phyloP scores from a whole-genome alignment of 495 filamentous ascomycete species.

The Penicillium parvum region DNA sequence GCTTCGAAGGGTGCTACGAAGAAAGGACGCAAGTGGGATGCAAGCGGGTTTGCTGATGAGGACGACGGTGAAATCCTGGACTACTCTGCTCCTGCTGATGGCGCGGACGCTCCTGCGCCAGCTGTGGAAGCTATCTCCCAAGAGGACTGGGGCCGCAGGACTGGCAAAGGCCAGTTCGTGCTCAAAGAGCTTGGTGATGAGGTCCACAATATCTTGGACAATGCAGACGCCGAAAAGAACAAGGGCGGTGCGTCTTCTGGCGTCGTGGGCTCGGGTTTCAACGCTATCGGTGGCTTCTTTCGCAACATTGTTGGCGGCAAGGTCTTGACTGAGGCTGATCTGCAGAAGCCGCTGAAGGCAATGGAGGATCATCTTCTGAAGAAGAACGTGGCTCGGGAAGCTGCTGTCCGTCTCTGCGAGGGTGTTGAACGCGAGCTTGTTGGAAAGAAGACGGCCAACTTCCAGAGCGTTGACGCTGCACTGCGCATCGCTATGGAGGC shows the following conservation, averaged over 20 bases:
- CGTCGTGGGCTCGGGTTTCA: slow-evolving; percentile 71
- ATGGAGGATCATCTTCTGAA: slow-evolving; percentile 94
- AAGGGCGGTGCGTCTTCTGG: slow-evolving; percentile 49
- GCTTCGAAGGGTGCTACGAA: slow-evolving; percentile 58
- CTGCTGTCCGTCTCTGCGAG: slow-evolving; percentile 85
- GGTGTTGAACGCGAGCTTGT: slow-evolving; percentile 85
- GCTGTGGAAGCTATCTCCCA: slow-evolving; percentile 68
- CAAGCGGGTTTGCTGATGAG: slow-evolving; percentile 81
- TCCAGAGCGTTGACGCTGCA: slow-evolving; percentile 83
- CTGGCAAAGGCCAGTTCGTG: slow-evolving; percentile 86
- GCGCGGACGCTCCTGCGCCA: slow-evolving; percentile 47
- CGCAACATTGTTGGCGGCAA: slow-evolving; percentile 93
- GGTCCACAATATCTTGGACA: slow-evolving; percentile 79
- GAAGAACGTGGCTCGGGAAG: slow-evolving; percentile 96
- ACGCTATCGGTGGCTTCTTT: slow-evolving; percentile 80
- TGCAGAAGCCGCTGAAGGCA: slow-evolving; percentile 85
- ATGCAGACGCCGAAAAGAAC: slow-evolving; percentile 61
- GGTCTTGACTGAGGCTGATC: slow-evolving; percentile 76
- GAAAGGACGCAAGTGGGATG: slow-evolving; percentile 86
- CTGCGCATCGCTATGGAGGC: slow-evolving; percentile 82
- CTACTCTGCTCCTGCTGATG: slow-evolving; percentile 67
- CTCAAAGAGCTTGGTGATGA: slow-evolving; percentile 90
- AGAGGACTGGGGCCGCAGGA: slow-evolving; percentile 76
- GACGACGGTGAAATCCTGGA: slow-evolving; percentile 77
- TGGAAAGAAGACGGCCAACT: slow-evolving; percentile 86